Conservation (phyloP, 2,329 filamentous ascomycete genomes). For the Amphichorda felina region DNA sequence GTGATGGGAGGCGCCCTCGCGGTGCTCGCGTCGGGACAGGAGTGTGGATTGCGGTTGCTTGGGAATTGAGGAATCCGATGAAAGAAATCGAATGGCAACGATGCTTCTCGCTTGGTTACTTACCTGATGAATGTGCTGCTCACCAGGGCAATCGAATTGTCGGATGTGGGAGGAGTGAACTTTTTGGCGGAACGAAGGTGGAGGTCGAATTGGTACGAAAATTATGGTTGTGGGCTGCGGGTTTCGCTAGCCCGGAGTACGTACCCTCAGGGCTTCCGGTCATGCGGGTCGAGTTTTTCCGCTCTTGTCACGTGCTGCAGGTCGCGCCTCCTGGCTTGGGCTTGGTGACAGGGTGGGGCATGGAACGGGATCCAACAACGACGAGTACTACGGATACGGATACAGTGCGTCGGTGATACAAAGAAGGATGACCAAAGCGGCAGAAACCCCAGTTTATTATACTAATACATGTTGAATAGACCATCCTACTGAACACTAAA, state of each 20-base stretch:
- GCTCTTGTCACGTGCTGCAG: neutral
- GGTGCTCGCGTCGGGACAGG: too few species aligned
- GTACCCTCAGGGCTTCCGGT: conserved; percentile 15
- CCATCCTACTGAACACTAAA: too few species aligned
- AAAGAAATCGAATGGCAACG: neutral
- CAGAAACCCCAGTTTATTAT: too few species aligned
- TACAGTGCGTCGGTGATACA: too few species aligned
- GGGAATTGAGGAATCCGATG: neutral
- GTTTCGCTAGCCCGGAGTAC: conserved; percentile 21
- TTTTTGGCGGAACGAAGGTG: conserved; percentile 19
- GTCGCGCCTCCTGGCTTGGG: too few species aligned
- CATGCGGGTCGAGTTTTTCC: neutral
- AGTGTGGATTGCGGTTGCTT: too few species aligned
- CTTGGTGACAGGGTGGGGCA: too few species aligned
- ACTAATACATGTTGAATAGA: too few species aligned
- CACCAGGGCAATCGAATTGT: conserved; percentile 37
- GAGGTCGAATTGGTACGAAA: conserved; percentile 21
- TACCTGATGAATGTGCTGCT: conserved; percentile 34
- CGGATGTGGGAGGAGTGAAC: conserved; percentile 22
- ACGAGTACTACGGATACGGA: too few species aligned
- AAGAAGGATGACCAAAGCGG: too few species aligned
- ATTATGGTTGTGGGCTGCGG: conserved; percentile 27
- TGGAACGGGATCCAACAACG: too few species aligned
- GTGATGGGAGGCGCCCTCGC: neutral
- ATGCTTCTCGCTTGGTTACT: conserved; percentile 13